These are phyloP conservation scores for Lactifluus subvellereus DNA, from an alignment of 768 basidiomycete species.

Conservation along the genomic window DNA sequence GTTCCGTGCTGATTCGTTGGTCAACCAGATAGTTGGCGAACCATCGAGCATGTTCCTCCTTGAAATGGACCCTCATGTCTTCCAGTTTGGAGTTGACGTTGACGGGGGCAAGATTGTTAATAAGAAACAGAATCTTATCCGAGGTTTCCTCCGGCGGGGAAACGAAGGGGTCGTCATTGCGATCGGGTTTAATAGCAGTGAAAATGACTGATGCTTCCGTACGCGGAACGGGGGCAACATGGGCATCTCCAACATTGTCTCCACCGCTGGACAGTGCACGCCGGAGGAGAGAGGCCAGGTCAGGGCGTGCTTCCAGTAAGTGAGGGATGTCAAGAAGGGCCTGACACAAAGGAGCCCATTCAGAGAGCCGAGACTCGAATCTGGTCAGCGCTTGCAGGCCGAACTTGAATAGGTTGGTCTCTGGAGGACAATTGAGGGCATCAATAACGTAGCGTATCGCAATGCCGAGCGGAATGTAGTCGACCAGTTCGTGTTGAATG, in stretches of 20 bases:
- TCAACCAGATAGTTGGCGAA: constrained; percentile 98
- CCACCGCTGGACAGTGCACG: constrained; percentile 55
- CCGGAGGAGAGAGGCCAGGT: constrained; percentile 65
- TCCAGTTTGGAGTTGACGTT: constrained; percentile 85
- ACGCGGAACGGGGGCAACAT: constrained; percentile 28
- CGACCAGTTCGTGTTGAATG: constrained; percentile 89
- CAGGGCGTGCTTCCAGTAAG: constrained; percentile 79
- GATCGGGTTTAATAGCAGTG: constrained; percentile 71
- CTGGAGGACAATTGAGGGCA: constrained; percentile 84
- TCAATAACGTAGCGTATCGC: constrained; percentile 96
- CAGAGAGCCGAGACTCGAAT: constrained; percentile 80
- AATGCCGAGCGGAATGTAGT: constrained; percentile 91
- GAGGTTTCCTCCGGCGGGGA: constrained; percentile 81
- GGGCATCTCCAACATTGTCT: constrained; percentile 37
- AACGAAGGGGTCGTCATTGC: constrained; percentile 52
- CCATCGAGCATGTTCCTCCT: constrained; percentile 84
- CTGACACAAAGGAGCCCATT: constrained; percentile 92
- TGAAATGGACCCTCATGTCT: constrained; percentile 83
- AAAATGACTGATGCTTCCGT: constrained; percentile 55
- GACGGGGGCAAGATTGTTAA: constrained; percentile 93
- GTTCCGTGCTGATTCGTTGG: constrained; percentile 91
- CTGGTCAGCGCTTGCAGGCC: constrained; percentile 85
- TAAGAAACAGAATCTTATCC: constrained; percentile 93
- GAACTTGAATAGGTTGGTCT: constrained; percentile 92
- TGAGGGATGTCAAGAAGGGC: constrained; percentile 84